Evolutionary conservation across 108 stramenopile genomes (phyloP).

Genomic region (Cyclotella atomus): DNA sequence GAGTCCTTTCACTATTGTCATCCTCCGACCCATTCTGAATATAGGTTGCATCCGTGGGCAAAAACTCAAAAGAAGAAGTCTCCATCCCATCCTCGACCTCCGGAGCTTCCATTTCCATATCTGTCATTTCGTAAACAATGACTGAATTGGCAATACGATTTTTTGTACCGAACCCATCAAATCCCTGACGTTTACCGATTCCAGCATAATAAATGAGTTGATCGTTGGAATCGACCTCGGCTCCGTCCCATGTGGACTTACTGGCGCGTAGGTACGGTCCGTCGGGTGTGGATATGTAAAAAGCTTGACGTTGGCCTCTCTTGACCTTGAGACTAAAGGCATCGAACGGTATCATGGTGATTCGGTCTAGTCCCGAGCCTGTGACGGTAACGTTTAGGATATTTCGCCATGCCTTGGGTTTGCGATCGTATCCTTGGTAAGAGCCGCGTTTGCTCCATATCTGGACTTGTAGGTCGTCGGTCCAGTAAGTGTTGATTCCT

Average conservation of each 20-base stretch:
- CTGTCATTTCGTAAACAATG: slow-evolving; percentile 2
- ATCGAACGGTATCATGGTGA: slow-evolving; percentile 19
- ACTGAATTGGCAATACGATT: slow-evolving; percentile 12
- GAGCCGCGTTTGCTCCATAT: slow-evolving; percentile 28
- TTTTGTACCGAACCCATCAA: not conserved
- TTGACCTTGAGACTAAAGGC: slow-evolving; percentile 14
- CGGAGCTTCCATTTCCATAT: not conserved
- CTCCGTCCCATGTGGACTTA: slow-evolving; percentile 14
- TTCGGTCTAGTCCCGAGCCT: slow-evolving; percentile 25
- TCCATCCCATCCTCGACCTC: not conserved
- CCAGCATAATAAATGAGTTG: slow-evolving; percentile 32
- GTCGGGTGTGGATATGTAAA: slow-evolving; percentile 28
- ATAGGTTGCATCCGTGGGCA: slow-evolving; percentile 13
- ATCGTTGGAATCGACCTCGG: slow-evolving; percentile 14
- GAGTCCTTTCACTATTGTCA: not conserved
- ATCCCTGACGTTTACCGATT: slow-evolving; percentile 15
- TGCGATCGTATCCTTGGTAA: slow-evolving; percentile 20
- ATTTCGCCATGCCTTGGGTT: slow-evolving; percentile 13
- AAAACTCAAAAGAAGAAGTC: not conserved
- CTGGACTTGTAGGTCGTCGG: not conserved
- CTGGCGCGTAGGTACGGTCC: slow-evolving; percentile 35
- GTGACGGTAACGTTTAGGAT: slow-evolving; percentile 8
- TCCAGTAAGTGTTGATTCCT: slow-evolving; percentile 35
- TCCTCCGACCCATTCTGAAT: slow-evolving; percentile 13
- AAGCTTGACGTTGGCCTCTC: not conserved